These are phyloP conservation scores for Aurifilum marmelostoma DNA, from an alignment of 2,329 filamentous ascomycete species.

Conservation along the genomic window DNA sequence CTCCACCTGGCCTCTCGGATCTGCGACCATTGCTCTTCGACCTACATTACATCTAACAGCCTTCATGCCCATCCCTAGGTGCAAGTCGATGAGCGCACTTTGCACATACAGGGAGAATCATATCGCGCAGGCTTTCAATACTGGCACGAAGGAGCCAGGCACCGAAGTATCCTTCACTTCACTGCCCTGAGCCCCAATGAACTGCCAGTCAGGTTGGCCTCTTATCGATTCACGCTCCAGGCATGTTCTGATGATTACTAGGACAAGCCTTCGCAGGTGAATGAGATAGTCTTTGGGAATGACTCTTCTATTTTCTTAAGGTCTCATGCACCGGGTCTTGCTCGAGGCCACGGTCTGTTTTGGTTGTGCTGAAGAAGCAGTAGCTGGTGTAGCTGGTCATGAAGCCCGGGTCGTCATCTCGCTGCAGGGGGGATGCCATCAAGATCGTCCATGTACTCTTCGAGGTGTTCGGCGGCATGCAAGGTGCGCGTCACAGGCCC, in stretches of 20 bases:
- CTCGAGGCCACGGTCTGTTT: neutral
- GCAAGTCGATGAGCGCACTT: neutral
- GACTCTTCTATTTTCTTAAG: too few relatives aligned
- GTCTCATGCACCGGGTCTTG: neutral
- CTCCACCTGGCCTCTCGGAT: too few relatives aligned
- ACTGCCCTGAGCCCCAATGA: too few relatives aligned
- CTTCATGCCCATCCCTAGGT: too few relatives aligned
- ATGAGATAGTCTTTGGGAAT: neutral
- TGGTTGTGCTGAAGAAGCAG: neutral
- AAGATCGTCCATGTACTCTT: conserved; percentile 60
- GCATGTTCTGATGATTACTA: neutral
- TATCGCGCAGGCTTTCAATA: neutral
- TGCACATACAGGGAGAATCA: neutral
- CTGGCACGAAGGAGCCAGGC: neutral
- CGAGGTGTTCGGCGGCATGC: conserved; percentile 44
- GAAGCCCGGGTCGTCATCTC: conserved; percentile 29
- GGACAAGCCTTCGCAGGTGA: neutral
- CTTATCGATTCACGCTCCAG: neutral
- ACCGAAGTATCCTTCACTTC: neutral
- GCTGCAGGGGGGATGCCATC: conserved; percentile 56
- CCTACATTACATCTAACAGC: neutral
- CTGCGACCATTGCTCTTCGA: too few relatives aligned
- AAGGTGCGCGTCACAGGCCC: neutral
- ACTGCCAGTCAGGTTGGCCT: neutral
- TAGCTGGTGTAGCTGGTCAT: neutral